Percentiles rank a stretch among this genome's conserved stretches.
These are phyloP conservation scores for Rhynchospora tenuis DNA, from an alignment of 176 grass and related monocot species.

Conservation along the genomic window DNA sequence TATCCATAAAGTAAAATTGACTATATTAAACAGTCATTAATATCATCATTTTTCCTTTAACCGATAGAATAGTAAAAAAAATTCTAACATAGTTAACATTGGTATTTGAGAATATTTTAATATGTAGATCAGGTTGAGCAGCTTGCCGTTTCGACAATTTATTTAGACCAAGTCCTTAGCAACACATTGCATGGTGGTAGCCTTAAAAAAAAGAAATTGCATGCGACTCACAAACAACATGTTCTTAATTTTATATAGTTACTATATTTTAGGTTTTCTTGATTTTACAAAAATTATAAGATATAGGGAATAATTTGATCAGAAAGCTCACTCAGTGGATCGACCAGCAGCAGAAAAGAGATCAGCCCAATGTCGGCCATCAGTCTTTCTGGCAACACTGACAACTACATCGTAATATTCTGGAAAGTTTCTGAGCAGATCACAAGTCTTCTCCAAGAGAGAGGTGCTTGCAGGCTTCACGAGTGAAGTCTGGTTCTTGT, in stretches of 20 bases:
- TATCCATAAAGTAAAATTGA: too few relatives aligned
- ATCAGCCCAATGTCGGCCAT: constrained; percentile 96
- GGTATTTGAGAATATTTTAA: too few relatives aligned
- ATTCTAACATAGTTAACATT: too few relatives aligned
- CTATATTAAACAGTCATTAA: too few relatives aligned
- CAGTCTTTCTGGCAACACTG: constrained; percentile 99
- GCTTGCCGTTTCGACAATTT: too few relatives aligned
- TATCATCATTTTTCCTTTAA: too few relatives aligned
- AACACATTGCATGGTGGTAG: too few relatives aligned
- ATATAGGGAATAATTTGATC: constrained; percentile 13
- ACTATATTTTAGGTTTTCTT: background rate
- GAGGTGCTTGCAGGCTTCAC: constrained; percentile 46
- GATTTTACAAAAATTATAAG: background rate
- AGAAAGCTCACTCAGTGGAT: constrained; percentile 82
- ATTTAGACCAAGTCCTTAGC: too few relatives aligned
- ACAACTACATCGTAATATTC: constrained; percentile 98
- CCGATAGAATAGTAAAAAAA: too few relatives aligned
- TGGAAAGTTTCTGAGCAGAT: constrained; percentile 78
- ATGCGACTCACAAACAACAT: background rate
- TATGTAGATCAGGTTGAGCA: too few relatives aligned
- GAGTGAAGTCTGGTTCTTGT: constrained; percentile 49
- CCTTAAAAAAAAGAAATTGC: too few relatives aligned
- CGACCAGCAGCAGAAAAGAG: constrained; percentile 89
- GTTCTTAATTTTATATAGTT: background rate
- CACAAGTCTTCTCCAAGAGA: constrained; percentile 90